Evolutionary conservation across 305 asterid genomes (phyloP), one percentile per base, ranked within the genome.

Genomic region (Fraxinus velutina): DNA sequence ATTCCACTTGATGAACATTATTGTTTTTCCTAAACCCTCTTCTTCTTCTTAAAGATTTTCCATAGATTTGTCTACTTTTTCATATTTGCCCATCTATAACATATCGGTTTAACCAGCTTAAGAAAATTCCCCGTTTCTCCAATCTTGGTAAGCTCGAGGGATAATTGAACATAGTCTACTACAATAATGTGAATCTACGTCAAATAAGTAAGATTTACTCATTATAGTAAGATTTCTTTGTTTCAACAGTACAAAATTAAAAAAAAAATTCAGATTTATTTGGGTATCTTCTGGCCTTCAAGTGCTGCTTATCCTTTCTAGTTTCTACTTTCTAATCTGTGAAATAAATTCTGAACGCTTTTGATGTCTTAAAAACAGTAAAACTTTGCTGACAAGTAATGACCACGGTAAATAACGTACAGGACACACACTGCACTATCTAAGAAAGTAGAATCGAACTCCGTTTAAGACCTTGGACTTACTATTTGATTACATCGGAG

Each of bases 401-500:
- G 57, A 15, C 29, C 70, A 17, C 29, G 3, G 27, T 21, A 64
- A 64, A 64, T 64, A 24, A 24, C 33, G 29, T 9, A 29, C 32
- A 64, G 34, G 19, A 66, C 73, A 8, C 5, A 22, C 1, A 0
- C 9, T 8, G 32, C 72, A 21, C 19, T 27, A 12, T 66, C 73
- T 24, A 66, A 27, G 37, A 66, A 10, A 66, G 73, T 29, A 66
- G 19, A 66, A 12, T 66, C 73, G 37, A 12, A 13, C 19, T 7
- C 37, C 34, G 0, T 1, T 24, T 29, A 83, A 9, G 62, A 15
- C 75, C 87, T 84, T 2, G 91, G 92, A 70, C 89, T 90, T 17
- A 87, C 78, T 13, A 79, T 84, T 17, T 75, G 88, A 13, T 66
- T 82, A 30, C 75, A 85, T 83, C 88, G 86, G 86, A 84, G 88